These are phyloP conservation scores for Irpex lacteus DNA, from an alignment of 1,284 basidiomycete genomes.

Conservation along the genomic window DNA sequence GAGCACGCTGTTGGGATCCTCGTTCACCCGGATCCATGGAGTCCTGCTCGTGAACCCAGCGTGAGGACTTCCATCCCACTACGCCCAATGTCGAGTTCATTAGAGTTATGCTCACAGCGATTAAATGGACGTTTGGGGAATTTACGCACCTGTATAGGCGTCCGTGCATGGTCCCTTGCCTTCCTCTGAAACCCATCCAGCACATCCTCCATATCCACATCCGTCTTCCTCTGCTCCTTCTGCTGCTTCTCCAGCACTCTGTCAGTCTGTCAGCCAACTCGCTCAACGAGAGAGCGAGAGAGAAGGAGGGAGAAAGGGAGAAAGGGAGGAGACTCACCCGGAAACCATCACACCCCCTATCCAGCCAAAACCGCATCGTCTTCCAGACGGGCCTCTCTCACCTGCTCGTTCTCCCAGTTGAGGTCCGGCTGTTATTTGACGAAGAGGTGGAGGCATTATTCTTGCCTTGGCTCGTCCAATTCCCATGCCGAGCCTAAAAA, in stretches of 20 bases:
- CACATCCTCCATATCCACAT: conserved; percentile 58
- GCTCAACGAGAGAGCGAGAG: too few species aligned
- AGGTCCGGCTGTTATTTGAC: conserved; percentile 73
- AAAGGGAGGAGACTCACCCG: conserved; percentile 40
- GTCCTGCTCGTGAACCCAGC: conserved; percentile 64
- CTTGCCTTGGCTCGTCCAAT: conserved; percentile 63
- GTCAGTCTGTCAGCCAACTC: too few species aligned
- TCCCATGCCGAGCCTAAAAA: conserved; percentile 67
- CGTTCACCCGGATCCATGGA: conserved; percentile 77
- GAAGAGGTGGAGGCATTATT: conserved; percentile 78
- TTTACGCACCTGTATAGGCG: conserved; percentile 54
- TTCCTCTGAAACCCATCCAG: conserved; percentile 56
- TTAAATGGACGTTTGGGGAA: too few species aligned
- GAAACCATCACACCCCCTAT: conserved; percentile 75
- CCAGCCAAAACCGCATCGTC: conserved; percentile 73
- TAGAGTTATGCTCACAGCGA: too few species aligned
- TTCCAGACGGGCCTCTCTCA: conserved; percentile 61
- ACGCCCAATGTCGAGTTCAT: neutral
- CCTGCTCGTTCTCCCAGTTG: conserved; percentile 73
- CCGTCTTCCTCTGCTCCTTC: conserved; percentile 32
- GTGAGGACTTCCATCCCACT: conserved; percentile 60
- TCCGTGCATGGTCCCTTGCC: conserved; percentile 69
- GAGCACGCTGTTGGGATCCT: conserved; percentile 49
- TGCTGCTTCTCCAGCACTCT: conserved; percentile 33
- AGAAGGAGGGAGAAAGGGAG: too few species aligned